A percentile compares a stretch with the other conserved stretches of the same genome.
Conservation (phyloP, 306 rosid genomes). For the Prunus dulcis region DNA sequence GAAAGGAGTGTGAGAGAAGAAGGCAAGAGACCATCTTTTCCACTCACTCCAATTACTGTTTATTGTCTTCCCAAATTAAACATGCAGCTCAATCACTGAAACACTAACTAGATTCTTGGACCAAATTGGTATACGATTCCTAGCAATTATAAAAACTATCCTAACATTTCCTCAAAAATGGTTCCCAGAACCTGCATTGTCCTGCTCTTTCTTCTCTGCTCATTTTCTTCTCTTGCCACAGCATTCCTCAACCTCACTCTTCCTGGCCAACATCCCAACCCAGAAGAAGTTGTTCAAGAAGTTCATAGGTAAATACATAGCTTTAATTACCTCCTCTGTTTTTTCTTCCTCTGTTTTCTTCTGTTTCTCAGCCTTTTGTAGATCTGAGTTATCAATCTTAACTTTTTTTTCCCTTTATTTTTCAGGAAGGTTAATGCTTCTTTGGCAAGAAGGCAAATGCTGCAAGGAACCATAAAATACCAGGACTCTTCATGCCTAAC, state of each 20-base stretch:
- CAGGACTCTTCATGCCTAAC: slow-evolving; percentile 52
- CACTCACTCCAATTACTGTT: neutral
- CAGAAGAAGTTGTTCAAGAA: slow-evolving; percentile 73
- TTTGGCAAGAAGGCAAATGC: slow-evolving; percentile 62
- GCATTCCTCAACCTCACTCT: slow-evolving; percentile 70
- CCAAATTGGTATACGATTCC: slow-evolving; percentile 4
- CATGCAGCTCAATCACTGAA: neutral
- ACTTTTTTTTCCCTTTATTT: neutral
- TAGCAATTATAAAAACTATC: neutral
- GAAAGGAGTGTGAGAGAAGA: slow-evolving; percentile 19
- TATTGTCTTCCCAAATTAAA: neutral
- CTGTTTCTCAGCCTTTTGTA: slow-evolving; percentile 7
- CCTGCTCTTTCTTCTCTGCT: slow-evolving; percentile 38
- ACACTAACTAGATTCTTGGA: neutral
- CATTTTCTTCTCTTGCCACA: slow-evolving; percentile 27
- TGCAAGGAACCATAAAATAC: slow-evolving; percentile 33
- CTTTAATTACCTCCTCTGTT: neutral
- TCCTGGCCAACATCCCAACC: slow-evolving; percentile 84
- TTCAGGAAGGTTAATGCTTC: slow-evolving; percentile 86
- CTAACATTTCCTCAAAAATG: slow-evolving; percentile 36
- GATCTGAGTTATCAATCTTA: neutral
- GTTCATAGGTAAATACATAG: slow-evolving; percentile 56
- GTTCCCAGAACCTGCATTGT: slow-evolving; percentile 53
- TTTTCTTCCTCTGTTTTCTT: slow-evolving; percentile 8
- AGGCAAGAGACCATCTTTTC: slow-evolving; percentile 14